Percentiles rank a stretch among this genome's conserved stretches.
Conservation (phyloP, 768 basidiomycete species). For the Rhizopogon vulgaris region DNA sequence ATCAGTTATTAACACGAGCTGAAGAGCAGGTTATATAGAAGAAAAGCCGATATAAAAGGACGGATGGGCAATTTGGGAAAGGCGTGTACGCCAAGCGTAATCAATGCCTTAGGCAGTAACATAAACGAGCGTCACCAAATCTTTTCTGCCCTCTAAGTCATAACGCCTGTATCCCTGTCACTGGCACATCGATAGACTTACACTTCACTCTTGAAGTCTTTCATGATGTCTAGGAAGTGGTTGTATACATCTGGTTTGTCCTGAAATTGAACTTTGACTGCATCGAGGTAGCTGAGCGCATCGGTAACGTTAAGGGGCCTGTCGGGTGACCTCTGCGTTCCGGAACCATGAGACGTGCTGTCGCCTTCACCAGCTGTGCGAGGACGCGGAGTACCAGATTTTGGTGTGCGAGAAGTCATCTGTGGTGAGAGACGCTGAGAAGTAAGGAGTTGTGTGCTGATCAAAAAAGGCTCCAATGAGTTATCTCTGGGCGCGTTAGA, state of each 20-base stretch:
- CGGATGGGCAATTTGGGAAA: neutral
- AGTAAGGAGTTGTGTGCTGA: neutral
- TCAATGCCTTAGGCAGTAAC: conserved; percentile 1
- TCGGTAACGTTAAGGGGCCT: conserved; percentile 89
- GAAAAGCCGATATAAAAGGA: conserved; percentile 6
- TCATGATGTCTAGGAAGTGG: conserved; percentile 94
- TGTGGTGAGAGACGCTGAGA: neutral
- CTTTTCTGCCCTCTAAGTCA: neutral
- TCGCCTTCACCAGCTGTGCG: conserved; percentile 21
- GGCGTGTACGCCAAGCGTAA: neutral
- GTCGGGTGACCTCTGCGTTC: conserved; percentile 31
- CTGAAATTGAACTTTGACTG: conserved; percentile 87
- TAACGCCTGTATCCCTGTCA: neutral
- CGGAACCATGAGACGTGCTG: conserved; percentile 16
- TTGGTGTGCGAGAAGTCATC: conserved; percentile 20
- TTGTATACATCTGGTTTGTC: conserved; percentile 94
- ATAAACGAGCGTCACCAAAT: neutral
- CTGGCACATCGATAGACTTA: conserved; percentile 35
- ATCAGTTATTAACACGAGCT: conserved; percentile 6
- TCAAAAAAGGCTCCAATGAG: neutral
- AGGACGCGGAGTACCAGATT: conserved; percentile 36
- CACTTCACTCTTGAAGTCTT: conserved; percentile 97
- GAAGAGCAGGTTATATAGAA: conserved; percentile 1
- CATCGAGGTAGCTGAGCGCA: conserved; percentile 89
- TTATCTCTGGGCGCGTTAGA: neutral